Evolutionary conservation across 2,329 filamentous ascomycete genomes (phyloP), one percentile per base, ranked within the genome.

Genomic region (Drechslerella coelobrocha): DNA sequence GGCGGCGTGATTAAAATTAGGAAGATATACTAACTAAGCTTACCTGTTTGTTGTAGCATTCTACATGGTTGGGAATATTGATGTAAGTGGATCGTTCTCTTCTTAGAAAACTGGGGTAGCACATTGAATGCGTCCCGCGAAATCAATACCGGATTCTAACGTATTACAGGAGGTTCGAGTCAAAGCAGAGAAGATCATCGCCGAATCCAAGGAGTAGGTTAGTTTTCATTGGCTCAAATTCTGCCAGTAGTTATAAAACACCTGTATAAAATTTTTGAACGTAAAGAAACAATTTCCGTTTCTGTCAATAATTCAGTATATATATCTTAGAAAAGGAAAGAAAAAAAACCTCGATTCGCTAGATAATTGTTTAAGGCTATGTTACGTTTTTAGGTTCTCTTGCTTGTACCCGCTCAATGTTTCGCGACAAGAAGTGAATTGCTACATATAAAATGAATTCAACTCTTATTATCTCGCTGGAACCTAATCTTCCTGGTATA

Each of bases 141-240:
- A 41, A 21, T 8, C 23, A 1, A 34, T 45, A 47, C 21, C 17
- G 23, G 7, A 29, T 24, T 41, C 57, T 62, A 54, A 69, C 47
- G 29, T 47, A 39, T 17, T 31, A 62, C 45, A 69, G 65, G 92
- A 91, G 75, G 94, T 92, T 77, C 90, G 90, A 81, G 88, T 85
- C 79, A 99, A 99, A 91, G 94, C 93, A 85, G 92, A 97, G 88
- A 96, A 97, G 92, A 97, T 99, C 86, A 84, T 99, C 81, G 92
- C 94, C 78, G 94, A 97, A 53, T 62, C 65, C 8, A 57, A 69
- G 65, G 65, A 69, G 45, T 69, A 68, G 45, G 57, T 21, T 10
- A 23, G 23, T 26, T 6, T 48, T 17, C 23, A 19, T 19, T 24
- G 39, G 23, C 45, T 23, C 17, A 34, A 47, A 52, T n/a, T 24